These are phyloP conservation scores for Candida cerambycidarum DNA, from an alignment of 805 yeast species.

Conservation along the genomic window DNA sequence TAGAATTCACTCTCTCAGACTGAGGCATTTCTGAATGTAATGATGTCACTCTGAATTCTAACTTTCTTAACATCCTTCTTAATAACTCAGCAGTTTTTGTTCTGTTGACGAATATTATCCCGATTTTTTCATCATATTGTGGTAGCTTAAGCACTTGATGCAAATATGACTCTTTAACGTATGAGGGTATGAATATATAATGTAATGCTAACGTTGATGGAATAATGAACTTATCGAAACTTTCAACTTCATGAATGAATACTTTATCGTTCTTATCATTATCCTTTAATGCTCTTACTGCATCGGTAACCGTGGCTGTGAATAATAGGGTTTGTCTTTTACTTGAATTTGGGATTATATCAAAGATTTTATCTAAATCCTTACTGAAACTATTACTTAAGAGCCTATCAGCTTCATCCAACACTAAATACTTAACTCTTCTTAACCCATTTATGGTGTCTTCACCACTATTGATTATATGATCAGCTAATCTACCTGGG, in stretches of 20 bases:
- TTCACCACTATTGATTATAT: constrained; percentile 81
- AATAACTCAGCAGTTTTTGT: constrained; percentile 87
- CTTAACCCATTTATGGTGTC: constrained; percentile 80
- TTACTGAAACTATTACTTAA: constrained; percentile 80
- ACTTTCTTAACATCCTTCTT: constrained; percentile 67
- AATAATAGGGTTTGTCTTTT: constrained; percentile 85
- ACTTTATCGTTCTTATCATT: constrained; percentile 63
- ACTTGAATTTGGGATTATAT: constrained; percentile 65
- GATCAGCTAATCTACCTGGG: constrained; percentile 95
- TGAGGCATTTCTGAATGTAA: constrained; percentile 96
- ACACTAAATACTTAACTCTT: constrained; percentile 75
- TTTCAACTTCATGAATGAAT: constrained; percentile 73
- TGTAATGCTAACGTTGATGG: constrained; percentile 68
- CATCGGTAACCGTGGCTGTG: constrained; percentile 95
- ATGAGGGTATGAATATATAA: constrained; percentile 78
- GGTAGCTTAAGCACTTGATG: constrained; percentile 65
- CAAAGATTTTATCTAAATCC: constrained; percentile 72
- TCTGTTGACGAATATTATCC: constrained; percentile 87
- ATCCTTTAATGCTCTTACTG: constrained; percentile 77
- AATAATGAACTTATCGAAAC: constrained; percentile 71
- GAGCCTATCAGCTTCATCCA: constrained; percentile 95
- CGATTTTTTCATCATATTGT: constrained; percentile 63
- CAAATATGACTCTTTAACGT: constrained; percentile 87
- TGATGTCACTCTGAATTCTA: constrained; percentile 83
- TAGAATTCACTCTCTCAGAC: constrained; percentile 81